These are phyloP conservation scores for Viola odorata DNA, from an alignment of 345 rosid species.

Conservation along the genomic window DNA sequence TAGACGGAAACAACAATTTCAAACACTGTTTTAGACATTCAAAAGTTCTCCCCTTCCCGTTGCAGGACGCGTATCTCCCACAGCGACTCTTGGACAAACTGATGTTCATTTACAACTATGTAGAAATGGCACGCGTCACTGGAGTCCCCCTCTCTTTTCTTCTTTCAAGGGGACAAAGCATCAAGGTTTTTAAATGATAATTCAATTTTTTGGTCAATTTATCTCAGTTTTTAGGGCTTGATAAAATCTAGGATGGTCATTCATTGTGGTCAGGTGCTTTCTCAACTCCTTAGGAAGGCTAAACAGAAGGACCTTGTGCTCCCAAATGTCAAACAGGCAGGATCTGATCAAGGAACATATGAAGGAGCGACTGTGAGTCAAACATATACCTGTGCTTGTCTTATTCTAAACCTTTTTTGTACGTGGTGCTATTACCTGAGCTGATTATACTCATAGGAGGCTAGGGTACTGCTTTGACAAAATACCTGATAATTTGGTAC, in stretches of 20 bases:
- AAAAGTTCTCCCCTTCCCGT: constrained; percentile 15
- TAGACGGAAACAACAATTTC: too few species aligned
- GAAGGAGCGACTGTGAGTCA: constrained; percentile 98
- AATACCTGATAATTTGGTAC: too few species aligned
- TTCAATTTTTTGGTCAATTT: not conserved
- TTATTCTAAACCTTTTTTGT: not conserved
- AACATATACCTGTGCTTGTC: not conserved
- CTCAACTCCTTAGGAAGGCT: constrained; percentile 96
- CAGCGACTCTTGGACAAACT: constrained; percentile 93
- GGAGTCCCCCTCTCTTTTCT: constrained; percentile 98
- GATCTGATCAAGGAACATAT: constrained; percentile 87
- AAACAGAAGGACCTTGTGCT: constrained; percentile 77
- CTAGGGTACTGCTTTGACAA: too few species aligned
- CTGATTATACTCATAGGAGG: not conserved
- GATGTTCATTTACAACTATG: constrained; percentile 89
- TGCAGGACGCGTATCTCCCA: constrained; percentile 98
- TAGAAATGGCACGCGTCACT: constrained; percentile 99
- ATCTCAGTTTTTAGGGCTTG: not conserved
- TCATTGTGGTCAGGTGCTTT: constrained; percentile 59
- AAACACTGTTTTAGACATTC: too few species aligned
- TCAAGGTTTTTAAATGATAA: constrained; percentile 49
- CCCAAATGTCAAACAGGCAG: constrained; percentile 84
- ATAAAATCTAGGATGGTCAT: constrained; percentile 10
- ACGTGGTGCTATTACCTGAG: not conserved
- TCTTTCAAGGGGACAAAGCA: constrained; percentile 98